Evolutionary conservation across 805 yeast genomes (phyloP).

Genomic region (Lachancea mirantina): DNA sequence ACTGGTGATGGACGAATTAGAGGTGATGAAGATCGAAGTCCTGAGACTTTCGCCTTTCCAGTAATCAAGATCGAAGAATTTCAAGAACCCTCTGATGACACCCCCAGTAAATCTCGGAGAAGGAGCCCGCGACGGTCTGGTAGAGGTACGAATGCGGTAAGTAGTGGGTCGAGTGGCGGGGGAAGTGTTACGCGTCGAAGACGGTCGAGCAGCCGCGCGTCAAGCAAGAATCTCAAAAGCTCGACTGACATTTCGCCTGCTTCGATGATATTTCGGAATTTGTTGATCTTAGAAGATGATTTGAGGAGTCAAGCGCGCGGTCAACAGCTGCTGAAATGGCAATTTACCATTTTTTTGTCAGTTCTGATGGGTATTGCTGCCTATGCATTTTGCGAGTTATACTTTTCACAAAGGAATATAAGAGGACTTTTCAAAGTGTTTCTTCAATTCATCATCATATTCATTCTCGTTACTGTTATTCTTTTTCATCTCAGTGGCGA

Average conservation of each 20-base stretch:
- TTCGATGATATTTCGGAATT: constrained; percentile 71
- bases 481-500: constrained; percentile 85
- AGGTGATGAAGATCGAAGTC: no score
- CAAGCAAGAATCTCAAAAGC: constrained; percentile 24
- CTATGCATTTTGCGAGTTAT: constrained; percentile 35
- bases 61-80: constrained; percentile 11
- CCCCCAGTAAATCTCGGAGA: constrained; percentile 6
- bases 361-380: constrained; percentile 37
- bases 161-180: constrained; percentile 1
- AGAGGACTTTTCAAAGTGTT: constrained; percentile 34
- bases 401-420: constrained; percentile 34
- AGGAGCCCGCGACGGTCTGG: constrained; percentile 3
- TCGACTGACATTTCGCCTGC: constrained; percentile 39
- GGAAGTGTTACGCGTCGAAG: constrained; percentile 9
- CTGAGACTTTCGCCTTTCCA: constrained; percentile 10
- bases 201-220: constrained; percentile 24
- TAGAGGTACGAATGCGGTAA: background rate
- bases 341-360: constrained; percentile 35
- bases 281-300: constrained; percentile 79
- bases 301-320: constrained; percentile 73
- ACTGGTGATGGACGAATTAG: no score
- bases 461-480: constrained; percentile 58
- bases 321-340: constrained; percentile 54
- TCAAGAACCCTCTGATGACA: constrained; percentile 4
- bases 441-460: constrained; percentile 49